Base-by-base conservation (phyloP, 345 rosid genomes). In the Eutrema yunnanense region DNA sequence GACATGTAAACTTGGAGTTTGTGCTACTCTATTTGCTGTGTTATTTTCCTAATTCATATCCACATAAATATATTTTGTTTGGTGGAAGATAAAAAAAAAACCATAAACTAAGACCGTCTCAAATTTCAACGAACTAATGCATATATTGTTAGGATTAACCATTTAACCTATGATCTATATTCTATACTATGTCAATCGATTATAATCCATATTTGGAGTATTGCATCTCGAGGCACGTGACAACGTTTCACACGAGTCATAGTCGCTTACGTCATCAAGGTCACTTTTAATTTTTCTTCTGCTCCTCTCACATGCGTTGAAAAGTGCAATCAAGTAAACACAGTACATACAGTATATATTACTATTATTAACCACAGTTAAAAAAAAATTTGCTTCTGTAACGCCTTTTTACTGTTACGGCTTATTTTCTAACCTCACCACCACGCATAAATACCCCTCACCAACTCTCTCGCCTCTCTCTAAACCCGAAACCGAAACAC, bases 401-500 rank as follows among this genome's bases (percentile, higher is more conserved):
- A 67, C 73, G 64, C 34, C 11, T 51, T 62, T 77, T 77, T 50
- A 77, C 80, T 60, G 69, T 65, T 51, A 34, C 48, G 8, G 22
- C 5, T 44, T 43, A 6, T 61, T 29, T n/a, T 19, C 2, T 26
- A 66, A 60, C 32, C 60, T 52, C 41, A 4, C 2, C 55, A 72
- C 75, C 55, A 72, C 75, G 65, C 64, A 72, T 78, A 78, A 78
- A 78, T 73, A 78, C 81, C 40, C 63, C 43, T 68, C 73, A 73
- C 70, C 59, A 61, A 60, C 65, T 62, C 64, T 66, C 58, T 53
- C 37, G 40, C 46, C 66, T 65, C 65, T 65, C 51, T 41, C 62
- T 30, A 48, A 67, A 22, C 62, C 36, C 12, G 10, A 29, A 19
- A 19, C 36, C 12, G 10, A 29, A 22, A 19, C 65, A 64, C 34